These are phyloP conservation scores for Acanthamoeba rhysodes DNA, from an alignment of 208 protist genomes.

Conservation along the genomic window DNA sequence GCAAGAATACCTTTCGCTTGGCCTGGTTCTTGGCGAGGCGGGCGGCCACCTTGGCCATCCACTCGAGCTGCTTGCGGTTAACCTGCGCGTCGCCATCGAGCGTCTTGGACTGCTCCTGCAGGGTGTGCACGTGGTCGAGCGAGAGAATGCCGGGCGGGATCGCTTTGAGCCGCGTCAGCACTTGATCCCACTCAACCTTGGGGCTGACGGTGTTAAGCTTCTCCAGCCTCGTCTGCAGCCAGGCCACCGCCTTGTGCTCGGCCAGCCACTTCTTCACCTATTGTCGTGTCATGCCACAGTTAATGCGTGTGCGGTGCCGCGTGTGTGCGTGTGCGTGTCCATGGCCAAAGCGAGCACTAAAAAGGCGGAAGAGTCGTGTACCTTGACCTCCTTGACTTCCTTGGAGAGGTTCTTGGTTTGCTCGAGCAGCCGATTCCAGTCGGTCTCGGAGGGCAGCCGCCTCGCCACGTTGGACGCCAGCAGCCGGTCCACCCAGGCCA, in stretches of 20 bases:
- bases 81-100: neutral
- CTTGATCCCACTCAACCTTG: neutral
- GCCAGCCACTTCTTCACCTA: slow-evolving; percentile 1
- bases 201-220: neutral
- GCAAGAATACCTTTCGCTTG: too few species aligned
- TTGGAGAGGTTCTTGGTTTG: slow-evolving; percentile 41
- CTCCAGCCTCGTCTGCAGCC: neutral
- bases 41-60: neutral
- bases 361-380: neutral
- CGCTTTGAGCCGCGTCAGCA: neutral
- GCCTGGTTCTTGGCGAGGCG: neutral
- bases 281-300: neutral
- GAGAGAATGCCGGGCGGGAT: neutral
- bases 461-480: neutral
- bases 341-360: neutral
- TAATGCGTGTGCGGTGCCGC: neutral
- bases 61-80: neutral
- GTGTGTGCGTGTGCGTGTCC: too few species aligned
- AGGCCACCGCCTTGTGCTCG: neutral
- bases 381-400: slow-evolving; percentile 6
- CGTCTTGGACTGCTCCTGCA: neutral
- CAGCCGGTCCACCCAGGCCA: neutral
- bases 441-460: neutral
- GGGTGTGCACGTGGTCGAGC: neutral
- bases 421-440: slow-evolving; percentile 32